Conservation (phyloP, 2,329 filamentous ascomycete species). For the Endoconidiophora laricicola region DNA sequence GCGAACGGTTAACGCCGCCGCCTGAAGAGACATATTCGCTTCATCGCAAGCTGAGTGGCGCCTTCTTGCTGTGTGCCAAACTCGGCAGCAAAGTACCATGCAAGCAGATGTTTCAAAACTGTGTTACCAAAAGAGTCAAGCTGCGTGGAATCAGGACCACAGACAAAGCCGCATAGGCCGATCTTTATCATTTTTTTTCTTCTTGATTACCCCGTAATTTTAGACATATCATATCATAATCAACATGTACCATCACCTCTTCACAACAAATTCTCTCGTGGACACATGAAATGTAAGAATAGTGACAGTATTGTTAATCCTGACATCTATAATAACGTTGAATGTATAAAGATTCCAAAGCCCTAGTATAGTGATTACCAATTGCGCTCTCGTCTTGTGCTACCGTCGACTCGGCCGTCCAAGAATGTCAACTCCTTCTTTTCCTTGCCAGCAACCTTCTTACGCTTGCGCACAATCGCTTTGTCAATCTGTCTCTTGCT, state of each 20-base stretch:
- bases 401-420: conserved; percentile 17
- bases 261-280: background rate
- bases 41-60: conserved; percentile 87
- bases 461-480: conserved; percentile 70
- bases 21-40: conserved; percentile 95
- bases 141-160: background rate
- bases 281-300: too few relatives aligned
- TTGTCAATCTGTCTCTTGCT: conserved; percentile 72
- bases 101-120: conserved; percentile 55
- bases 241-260: background rate
- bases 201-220: too few relatives aligned
- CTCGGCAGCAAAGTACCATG: conserved; percentile 72
- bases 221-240: too few relatives aligned
- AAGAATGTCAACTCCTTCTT: conserved; percentile 48
- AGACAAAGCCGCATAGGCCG: background rate
- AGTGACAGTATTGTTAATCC: too few relatives aligned
- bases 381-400: background rate
- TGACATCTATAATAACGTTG: too few relatives aligned
- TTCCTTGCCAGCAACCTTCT: conserved; percentile 79
- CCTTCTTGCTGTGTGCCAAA: conserved; percentile 78
- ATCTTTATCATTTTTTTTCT: background rate
- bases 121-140: conserved; percentile 3
- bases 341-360: too few relatives aligned
- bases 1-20: conserved; percentile 72
- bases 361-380: too few relatives aligned